Evolutionary conservation across 805 yeast species (phyloP).

Genomic region (Schwanniomyces yamadae): DNA sequence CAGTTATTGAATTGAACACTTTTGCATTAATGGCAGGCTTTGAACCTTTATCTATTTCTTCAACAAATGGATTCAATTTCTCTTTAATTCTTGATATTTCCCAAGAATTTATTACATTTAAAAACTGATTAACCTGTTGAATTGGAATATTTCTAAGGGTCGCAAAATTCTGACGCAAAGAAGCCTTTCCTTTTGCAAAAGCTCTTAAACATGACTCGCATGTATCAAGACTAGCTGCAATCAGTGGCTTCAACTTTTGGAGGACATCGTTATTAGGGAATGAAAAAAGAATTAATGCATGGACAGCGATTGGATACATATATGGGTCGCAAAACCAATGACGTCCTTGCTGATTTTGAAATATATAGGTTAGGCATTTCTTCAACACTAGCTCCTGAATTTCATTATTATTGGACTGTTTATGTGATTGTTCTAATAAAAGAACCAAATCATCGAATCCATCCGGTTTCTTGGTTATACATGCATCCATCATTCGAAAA

Average conservation of each 20-base stretch:
- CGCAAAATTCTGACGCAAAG: constrained; percentile 51
- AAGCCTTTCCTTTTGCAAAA: constrained; percentile 54
- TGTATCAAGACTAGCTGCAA: constrained; percentile 38
- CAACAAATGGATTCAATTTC: constrained; percentile 7
- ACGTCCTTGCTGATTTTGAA: constrained; percentile 13
- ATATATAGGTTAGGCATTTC: constrained; percentile 23
- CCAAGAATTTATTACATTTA: constrained; percentile 36
- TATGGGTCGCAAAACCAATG: constrained; percentile 60
- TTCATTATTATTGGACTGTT: constrained; percentile 24
- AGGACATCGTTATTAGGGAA: constrained; percentile 50
- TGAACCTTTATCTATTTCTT: constrained; percentile 5
- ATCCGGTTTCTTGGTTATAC: no score
- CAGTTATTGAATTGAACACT: constrained; percentile 31
- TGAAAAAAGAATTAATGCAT: constrained; percentile 59
- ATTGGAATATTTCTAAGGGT: constrained; percentile 44
- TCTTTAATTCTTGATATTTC: constrained; percentile 20
- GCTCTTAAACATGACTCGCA: constrained; percentile 56
- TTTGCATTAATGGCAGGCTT: not conserved
- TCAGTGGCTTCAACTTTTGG: constrained; percentile 39
- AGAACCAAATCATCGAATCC: constrained; percentile 22
- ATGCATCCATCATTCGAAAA: no score
- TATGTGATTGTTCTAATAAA: constrained; percentile 25
- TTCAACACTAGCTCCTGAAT: constrained; percentile 27
- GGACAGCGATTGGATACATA: constrained; percentile 49
- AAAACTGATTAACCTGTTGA: constrained; percentile 28